phyloP scores from a whole-genome alignment of 345 rosid genomes.

The Eutrema yunnanense region DNA sequence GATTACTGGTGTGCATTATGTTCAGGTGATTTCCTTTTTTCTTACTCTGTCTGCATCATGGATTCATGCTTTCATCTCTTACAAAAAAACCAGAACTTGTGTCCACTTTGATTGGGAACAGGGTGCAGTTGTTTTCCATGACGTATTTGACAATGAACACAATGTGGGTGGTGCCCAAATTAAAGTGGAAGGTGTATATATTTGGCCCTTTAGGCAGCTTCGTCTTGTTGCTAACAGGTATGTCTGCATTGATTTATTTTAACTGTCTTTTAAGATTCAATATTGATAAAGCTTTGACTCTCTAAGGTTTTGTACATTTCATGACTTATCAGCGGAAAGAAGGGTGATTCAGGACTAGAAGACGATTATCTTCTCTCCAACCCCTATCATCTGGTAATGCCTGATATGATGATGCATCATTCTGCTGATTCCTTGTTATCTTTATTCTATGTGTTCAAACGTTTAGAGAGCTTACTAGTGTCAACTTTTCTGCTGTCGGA shows the following conservation, averaged over 20 bases:
- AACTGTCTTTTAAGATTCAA: neutral
- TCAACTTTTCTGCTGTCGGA: constrained; percentile 16
- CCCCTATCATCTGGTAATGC: constrained; percentile 92
- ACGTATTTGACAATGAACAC: constrained; percentile 80
- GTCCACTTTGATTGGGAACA: constrained; percentile 31
- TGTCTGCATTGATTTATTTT: neutral
- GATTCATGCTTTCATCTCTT: neutral
- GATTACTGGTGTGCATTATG: constrained; percentile 90
- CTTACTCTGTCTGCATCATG: neutral
- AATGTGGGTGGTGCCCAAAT: constrained; percentile 93
- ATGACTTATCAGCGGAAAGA: constrained; percentile 58
- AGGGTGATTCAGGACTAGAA: constrained; percentile 67
- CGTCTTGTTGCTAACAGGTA: constrained; percentile 96
- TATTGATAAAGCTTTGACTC: neutral
- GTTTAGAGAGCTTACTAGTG: neutral
- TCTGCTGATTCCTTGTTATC: neutral
- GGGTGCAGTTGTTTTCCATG: constrained; percentile 97
- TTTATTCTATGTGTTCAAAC: neutral
- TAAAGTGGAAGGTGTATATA: constrained; percentile 96
- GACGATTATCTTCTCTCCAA: constrained; percentile 84
- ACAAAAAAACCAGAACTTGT: neutral
- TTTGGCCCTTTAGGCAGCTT: constrained; percentile 99
- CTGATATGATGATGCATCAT: neutral
- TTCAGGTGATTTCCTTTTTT: constrained; percentile 50
- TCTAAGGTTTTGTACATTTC: neutral